These are phyloP conservation scores for Wickerhamiella sorbophila DNA, from an alignment of 805 yeast genomes.

Conservation along the genomic window DNA sequence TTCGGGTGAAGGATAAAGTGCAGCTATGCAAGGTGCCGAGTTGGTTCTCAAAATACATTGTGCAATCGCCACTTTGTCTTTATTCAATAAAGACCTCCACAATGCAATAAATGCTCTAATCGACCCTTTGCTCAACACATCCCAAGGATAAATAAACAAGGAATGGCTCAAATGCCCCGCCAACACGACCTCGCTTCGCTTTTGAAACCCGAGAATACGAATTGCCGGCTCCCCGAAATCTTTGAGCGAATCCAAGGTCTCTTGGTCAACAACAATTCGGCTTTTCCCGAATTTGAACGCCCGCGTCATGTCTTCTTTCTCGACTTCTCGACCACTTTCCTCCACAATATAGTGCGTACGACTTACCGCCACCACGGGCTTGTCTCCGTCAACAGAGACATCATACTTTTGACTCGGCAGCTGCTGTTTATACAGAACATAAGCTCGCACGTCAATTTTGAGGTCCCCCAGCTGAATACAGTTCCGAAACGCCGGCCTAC, in stretches of 20 bases:
- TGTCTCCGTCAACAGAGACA: constrained; percentile 41
- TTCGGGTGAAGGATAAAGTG: constrained; percentile 38
- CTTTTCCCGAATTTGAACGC: constrained; percentile 32
- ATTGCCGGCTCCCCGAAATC: constrained; percentile 32
- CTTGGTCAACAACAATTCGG: neutral
- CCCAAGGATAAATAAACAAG: constrained; percentile 53
- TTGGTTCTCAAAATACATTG: constrained; percentile 52
- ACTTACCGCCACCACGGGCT: constrained; percentile 37
- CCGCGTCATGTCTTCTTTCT: constrained; percentile 24
- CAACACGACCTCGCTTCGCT: constrained; percentile 30
- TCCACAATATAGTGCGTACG: constrained; percentile 29
- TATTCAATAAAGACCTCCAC: constrained; percentile 41
- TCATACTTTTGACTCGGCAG: constrained; percentile 32
- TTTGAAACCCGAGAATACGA: constrained; percentile 49
- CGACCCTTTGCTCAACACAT: constrained; percentile 46
- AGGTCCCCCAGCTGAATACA: constrained; percentile 3
- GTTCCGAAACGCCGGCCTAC: constrained; percentile 7
- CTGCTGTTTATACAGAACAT: constrained; percentile 41
- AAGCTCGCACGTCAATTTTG: constrained; percentile 56
- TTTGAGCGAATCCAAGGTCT: constrained; percentile 1
- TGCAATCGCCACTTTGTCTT: constrained; percentile 45
- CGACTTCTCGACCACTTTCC: constrained; percentile 32
- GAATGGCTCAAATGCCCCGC: constrained; percentile 40
- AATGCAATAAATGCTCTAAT: constrained; percentile 51
- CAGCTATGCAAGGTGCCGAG: constrained; percentile 45